These are phyloP conservation scores for Cordyceps pruinosa DNA, from an alignment of 2,329 filamentous ascomycete species.

Conservation along the genomic window DNA sequence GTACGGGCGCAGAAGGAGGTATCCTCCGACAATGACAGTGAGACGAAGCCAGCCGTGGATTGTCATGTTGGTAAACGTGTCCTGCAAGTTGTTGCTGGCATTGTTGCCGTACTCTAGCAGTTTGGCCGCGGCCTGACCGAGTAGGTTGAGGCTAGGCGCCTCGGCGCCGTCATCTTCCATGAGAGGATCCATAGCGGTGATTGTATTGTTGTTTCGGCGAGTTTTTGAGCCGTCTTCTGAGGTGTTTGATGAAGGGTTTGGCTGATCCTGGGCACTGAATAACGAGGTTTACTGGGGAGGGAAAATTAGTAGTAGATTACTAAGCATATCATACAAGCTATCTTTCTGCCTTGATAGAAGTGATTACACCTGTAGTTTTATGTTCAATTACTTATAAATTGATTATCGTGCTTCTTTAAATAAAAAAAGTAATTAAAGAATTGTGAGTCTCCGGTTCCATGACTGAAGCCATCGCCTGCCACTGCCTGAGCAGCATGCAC, in stretches of 20 bases:
- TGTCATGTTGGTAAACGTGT: slow-evolving; percentile 44
- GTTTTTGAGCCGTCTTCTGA: slow-evolving; percentile 15
- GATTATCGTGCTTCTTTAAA: too few species aligned
- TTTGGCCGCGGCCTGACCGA: slow-evolving; percentile 27
- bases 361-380: too few species aligned
- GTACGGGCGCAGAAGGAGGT: slow-evolving; percentile 67
- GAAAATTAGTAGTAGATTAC: too few species aligned
- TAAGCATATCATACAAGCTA: too few species aligned
- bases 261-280: too few species aligned
- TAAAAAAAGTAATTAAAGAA: too few species aligned
- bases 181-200: slow-evolving; percentile 17
- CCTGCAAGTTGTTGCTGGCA: slow-evolving; percentile 40
- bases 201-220: slow-evolving; percentile 1
- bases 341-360: too few species aligned
- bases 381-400: too few species aligned
- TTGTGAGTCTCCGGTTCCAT: neutral
- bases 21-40: slow-evolving; percentile 63
- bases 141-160: slow-evolving; percentile 24
- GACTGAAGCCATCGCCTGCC: neutral
- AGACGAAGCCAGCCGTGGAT: slow-evolving; percentile 58
- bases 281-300: too few species aligned
- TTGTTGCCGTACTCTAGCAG: slow-evolving; percentile 31
- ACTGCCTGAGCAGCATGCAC: neutral
- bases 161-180: slow-evolving; percentile 21
- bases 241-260: too few species aligned